These are phyloP conservation scores for Vitis cinerea DNA, from an alignment of 164 flowering plant genomes.

Conservation along the genomic window DNA sequence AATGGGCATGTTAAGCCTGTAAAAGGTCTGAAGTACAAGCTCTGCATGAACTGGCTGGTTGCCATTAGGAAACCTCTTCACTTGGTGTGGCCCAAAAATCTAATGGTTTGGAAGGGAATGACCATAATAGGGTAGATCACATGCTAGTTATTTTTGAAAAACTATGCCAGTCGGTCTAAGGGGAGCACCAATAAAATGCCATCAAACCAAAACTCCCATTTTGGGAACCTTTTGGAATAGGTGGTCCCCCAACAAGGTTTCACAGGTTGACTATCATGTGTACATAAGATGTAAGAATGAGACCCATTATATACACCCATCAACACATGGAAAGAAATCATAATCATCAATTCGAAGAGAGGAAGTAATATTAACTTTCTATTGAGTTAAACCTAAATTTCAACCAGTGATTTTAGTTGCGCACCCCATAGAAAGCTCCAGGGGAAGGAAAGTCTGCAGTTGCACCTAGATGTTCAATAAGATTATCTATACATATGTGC, in stretches of 20 bases:
- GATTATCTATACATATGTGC: slow-evolving; percentile 74
- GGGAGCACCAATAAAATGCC: not conserved
- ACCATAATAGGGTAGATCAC: too few species aligned
- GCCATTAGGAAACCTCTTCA: too few species aligned
- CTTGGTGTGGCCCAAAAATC: too few species aligned
- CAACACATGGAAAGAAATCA: not conserved
- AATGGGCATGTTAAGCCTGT: too few species aligned
- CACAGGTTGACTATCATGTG: not conserved
- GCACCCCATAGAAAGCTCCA: slow-evolving; percentile 96
- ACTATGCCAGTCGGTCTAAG: not conserved
- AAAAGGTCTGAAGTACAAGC: too few species aligned
- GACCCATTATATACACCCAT: not conserved
- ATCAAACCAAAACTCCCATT: not conserved
- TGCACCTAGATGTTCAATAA: slow-evolving; percentile 57
- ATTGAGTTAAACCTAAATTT: not conserved
- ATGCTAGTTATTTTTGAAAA: too few species aligned
- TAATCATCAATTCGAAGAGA: not conserved
- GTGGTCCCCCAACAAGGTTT: not conserved
- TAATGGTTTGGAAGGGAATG: too few species aligned
- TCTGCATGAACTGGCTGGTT: too few species aligned
- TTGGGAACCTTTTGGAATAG: not conserved
- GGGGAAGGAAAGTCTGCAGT: slow-evolving; percentile 50
- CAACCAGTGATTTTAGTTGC: slow-evolving; percentile 13
- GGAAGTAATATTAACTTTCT: not conserved
- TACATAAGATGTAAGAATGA: not conserved